phyloP scores from a whole-genome alignment of 1,284 basidiomycete genomes.

The Xanthoconium separans region DNA sequence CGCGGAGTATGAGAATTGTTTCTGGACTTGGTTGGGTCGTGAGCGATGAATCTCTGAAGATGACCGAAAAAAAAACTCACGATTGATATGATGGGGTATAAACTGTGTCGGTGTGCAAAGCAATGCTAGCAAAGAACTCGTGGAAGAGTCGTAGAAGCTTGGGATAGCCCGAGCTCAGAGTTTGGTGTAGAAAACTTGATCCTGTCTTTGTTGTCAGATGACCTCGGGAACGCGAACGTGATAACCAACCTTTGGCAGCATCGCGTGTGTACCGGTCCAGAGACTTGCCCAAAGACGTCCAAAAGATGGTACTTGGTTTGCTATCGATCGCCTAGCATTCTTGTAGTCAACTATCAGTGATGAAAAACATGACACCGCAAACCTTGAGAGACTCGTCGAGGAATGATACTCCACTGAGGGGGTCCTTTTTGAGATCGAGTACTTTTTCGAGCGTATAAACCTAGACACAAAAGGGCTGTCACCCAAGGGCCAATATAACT shows the following conservation, averaged over 20 bases:
- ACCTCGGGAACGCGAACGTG: background rate
- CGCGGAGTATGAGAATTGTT: slow-evolving; percentile 82
- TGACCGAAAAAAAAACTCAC: slow-evolving; percentile 38
- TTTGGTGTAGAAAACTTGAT: slow-evolving; percentile 85
- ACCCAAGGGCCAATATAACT: background rate
- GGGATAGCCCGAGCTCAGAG: slow-evolving; percentile 83
- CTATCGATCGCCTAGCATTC: slow-evolving; percentile 71
- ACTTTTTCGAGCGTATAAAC: slow-evolving; percentile 96
- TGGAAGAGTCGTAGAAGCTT: slow-evolving; percentile 87
- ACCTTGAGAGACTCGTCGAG: slow-evolving; percentile 92
- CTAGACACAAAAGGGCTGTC: slow-evolving; percentile 36
- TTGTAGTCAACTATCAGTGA: slow-evolving; percentile 3
- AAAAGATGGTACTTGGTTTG: slow-evolving; percentile 88
- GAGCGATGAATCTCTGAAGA: background rate
- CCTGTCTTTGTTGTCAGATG: slow-evolving; percentile 39
- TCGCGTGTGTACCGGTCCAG: slow-evolving; percentile 82
- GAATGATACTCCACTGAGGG: slow-evolving; percentile 74
- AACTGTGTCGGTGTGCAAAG: slow-evolving; percentile 90
- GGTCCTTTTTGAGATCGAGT: slow-evolving; percentile 83
- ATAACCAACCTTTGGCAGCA: slow-evolving; percentile 62
- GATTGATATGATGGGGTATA: slow-evolving; percentile 85
- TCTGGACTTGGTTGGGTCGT: slow-evolving; percentile 89
- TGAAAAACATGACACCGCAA: slow-evolving; percentile 1
- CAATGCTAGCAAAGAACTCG: slow-evolving; percentile 93
- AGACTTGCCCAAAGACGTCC: slow-evolving; percentile 79